Conservation (phyloP, 148 eudicot species). For the Camellia granthamiana region DNA sequence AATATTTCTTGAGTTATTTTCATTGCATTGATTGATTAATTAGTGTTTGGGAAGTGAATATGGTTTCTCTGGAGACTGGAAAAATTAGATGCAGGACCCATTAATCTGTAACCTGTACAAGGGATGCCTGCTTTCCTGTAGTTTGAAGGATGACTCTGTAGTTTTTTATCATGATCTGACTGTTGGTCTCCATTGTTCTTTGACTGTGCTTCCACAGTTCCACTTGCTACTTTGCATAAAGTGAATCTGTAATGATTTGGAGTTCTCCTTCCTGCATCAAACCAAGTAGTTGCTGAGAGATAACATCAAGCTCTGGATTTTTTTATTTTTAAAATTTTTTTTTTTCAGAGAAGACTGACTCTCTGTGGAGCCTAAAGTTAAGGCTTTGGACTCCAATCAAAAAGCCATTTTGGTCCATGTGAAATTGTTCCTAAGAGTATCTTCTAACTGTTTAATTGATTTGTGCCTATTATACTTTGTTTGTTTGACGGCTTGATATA, state of each 20-base stretch:
- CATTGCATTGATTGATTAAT: neutral
- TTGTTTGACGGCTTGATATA: neutral
- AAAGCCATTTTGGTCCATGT: neutral
- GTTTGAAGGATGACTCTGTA: slow-evolving; percentile 8
- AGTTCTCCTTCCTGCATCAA: neutral
- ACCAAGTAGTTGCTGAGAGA: neutral
- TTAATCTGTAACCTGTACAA: neutral
- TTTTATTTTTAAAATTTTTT: neutral
- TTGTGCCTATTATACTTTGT: neutral
- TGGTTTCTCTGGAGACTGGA: neutral
- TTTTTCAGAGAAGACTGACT: neutral
- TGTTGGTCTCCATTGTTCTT: neutral
- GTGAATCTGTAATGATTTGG: neutral
- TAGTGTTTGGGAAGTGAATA: neutral
- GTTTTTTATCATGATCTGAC: neutral
- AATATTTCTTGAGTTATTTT: neutral
- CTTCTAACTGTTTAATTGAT: neutral
- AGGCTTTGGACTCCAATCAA: neutral
- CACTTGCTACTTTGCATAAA: neutral
- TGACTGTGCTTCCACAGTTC: neutral
- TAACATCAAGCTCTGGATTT: neutral
- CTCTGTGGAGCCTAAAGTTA: neutral
- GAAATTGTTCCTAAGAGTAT: neutral
- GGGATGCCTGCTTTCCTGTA: slow-evolving; percentile 1
- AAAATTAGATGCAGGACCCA: neutral